Base-by-base conservation (phyloP, 2,329 filamentous ascomycete species). In the Aspergillus novoparasiticus region DNA sequence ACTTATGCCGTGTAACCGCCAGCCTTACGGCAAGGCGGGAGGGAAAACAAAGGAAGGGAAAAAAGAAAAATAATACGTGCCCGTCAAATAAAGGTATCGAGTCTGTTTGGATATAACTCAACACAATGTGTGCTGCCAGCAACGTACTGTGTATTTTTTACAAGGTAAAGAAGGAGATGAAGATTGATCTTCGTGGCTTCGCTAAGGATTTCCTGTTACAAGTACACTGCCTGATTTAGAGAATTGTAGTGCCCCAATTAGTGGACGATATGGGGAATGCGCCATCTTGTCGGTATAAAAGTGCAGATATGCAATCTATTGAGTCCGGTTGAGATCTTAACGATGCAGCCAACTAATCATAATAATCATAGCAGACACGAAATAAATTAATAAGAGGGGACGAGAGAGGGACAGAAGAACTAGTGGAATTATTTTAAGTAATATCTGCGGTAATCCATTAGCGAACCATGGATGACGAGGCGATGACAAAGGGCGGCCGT, bases 401-500 rank as follows among this genome's bases (percentile, higher is more conserved):
- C 5, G 21, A 28, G 21, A 48, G 14, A n/a, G 26, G n/a, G 9
- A 16, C 21, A 12, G 4, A 12, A 23, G n/a, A 46, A 46, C 19
- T 46, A 23, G 21, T 46, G 8, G 16, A 41, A 41, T 41, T 41
- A 41, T 46, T 46, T 23, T 46, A 21, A 45, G 19, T 46, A 46
- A 46, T 12, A 19, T n/a, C 48, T n/a, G 10, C 48, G 10, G 48
- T n/a, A 51, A n/a, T 32, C 11, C 2, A n/a, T 23, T 21, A 26
- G 39, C 26, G 32, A 56, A 56, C 39, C 54, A 39, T 56, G 34
- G 57, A 34, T 51, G 57, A 58, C 34, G 57, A 58, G 56, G 41
- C 57, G 30, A 46, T 46, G 43, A 45, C 57, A 58, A 58, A 46
- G 32, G 19, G 14, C 21, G 55, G n/a, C 28, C 48, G 48, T 10